Evolutionary conservation across 257 asterid species (phyloP), one percentile per base, ranked within the genome.

Genomic region (Forsythia suspensa): DNA sequence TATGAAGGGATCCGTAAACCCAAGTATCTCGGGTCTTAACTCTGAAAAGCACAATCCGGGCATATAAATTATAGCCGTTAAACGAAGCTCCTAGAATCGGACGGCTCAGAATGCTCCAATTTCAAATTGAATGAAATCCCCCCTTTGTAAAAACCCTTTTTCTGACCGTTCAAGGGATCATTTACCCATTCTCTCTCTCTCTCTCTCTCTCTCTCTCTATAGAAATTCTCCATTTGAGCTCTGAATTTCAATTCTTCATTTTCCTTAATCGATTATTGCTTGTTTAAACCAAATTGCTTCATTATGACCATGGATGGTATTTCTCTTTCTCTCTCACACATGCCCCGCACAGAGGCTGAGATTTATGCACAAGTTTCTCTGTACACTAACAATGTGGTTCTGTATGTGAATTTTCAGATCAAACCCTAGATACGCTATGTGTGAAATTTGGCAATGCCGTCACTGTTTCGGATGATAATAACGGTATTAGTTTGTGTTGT

Each of bases 391-490:
- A 20, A 66, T 18, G 41, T 41, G 4, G 10, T 16, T 40, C 78
- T 13, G 71, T 67, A 66, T 52, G 7, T 16, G 52, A 46, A 21
- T 79, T 74, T 63, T 15, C 76, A 85, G 89, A 80, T 68, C 81
- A 65, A 77, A 40, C 83, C 57, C 69, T 85, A 57, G 83, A 78
- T 21, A 77, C 72, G 46, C 82, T 82, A 8, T 80, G 88, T 2
- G 65, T 80, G 39, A 72, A 76, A 70, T 85, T 85, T 67, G 80
- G 72, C 52, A 74, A 36, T 18, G 83, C 80, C 6, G 81, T 85
- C 52, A 77, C 84, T 13, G 84, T 85, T 44, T 69, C 84, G n/a
- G 81, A 48, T 5, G 74, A 80, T 66, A 63, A 74, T 48, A 84
- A 81, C 29, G 20, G 80, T 75, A 4, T 10, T 55, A 20, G 16